Evolutionary conservation across 805 yeast species (phyloP).

Genomic region (Tetrapisispora namnaoensis): DNA sequence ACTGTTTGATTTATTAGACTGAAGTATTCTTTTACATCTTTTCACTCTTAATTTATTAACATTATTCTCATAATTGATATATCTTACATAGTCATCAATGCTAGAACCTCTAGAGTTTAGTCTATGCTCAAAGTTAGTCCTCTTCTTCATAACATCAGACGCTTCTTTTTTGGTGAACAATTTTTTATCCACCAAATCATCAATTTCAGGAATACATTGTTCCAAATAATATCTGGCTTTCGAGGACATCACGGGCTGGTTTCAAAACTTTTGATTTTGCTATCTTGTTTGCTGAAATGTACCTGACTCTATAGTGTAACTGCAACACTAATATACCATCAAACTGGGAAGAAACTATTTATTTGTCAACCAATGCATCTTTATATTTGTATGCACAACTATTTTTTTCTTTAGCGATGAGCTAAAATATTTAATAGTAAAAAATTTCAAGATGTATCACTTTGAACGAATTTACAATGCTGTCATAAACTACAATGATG

Average conservation of each 20-base stretch:
- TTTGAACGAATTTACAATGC: background rate
- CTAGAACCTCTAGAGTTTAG: conserved; percentile 75
- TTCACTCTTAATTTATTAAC: conserved; percentile 70
- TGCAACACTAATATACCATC: background rate
- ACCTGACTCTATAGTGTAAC: too few relatives aligned
- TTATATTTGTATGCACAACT: too few relatives aligned
- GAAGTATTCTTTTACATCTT: conserved; percentile 52
- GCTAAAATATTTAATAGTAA: background rate
- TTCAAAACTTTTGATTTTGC: background rate
- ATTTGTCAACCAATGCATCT: background rate
- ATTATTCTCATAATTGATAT: conserved; percentile 70
- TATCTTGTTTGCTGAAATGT: too few relatives aligned
- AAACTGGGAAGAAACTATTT: background rate
- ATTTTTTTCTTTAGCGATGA: background rate
- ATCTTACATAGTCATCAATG: conserved; percentile 65
- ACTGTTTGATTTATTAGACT: conserved; percentile 49
- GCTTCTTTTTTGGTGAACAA: conserved; percentile 77
- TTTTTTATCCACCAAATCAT: conserved; percentile 73
- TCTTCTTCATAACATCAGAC: conserved; percentile 73
- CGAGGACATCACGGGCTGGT: conserved; percentile 34
- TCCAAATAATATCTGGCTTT: conserved; percentile 49
- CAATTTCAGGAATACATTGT: conserved; percentile 81
- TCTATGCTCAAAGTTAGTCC: conserved; percentile 93
- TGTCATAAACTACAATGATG: background rate
- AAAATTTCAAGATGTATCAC: background rate